Evolutionary conservation across 2,329 filamentous ascomycete genomes (phyloP).

Genomic region (Daldinia sp.): DNA sequence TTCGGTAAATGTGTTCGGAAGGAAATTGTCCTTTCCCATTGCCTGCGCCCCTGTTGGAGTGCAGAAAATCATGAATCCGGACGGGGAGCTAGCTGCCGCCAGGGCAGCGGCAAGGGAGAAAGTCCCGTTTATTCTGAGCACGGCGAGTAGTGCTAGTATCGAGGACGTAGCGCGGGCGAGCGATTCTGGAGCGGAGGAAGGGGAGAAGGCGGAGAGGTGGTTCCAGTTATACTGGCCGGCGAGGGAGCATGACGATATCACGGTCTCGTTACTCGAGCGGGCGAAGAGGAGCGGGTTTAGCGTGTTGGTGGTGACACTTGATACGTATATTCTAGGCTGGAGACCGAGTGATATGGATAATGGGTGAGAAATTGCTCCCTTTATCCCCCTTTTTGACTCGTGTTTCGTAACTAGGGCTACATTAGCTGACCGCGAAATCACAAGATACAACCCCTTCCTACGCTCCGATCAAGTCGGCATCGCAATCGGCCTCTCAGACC

Average conservation of each 20-base stretch:
- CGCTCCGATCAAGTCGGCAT: slow-evolving; percentile 42
- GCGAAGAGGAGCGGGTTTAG: slow-evolving; percentile 38
- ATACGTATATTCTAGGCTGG: slow-evolving; percentile 44
- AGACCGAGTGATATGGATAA: slow-evolving; percentile 42
- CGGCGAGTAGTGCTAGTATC: slow-evolving; percentile 41
- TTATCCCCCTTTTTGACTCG: too few relatives aligned
- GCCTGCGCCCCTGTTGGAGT: slow-evolving; percentile 42
- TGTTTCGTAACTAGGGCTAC: too few relatives aligned
- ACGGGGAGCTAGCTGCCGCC: slow-evolving; percentile 40
- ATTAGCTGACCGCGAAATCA: not conserved
- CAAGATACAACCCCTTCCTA: slow-evolving; percentile 42
- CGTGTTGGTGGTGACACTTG: slow-evolving; percentile 41
- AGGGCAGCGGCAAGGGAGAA: slow-evolving; percentile 32
- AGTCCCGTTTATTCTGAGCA: slow-evolving; percentile 42
- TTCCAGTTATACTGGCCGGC: slow-evolving; percentile 45
- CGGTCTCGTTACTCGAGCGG: slow-evolving; percentile 37
- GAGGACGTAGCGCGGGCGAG: slow-evolving; percentile 43
- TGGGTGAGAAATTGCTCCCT: slow-evolving; percentile 13
- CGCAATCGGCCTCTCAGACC: slow-evolving; percentile 42
- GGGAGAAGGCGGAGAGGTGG: slow-evolving; percentile 31
- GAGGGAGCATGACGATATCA: slow-evolving; percentile 39
- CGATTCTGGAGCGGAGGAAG: slow-evolving; percentile 23
- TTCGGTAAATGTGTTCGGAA: slow-evolving; percentile 26
- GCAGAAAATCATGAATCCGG: slow-evolving; percentile 42
- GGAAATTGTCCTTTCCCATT: slow-evolving; percentile 36